phyloP scores from a whole-genome alignment of 345 rosid genomes.

The Combretum micranthum region DNA sequence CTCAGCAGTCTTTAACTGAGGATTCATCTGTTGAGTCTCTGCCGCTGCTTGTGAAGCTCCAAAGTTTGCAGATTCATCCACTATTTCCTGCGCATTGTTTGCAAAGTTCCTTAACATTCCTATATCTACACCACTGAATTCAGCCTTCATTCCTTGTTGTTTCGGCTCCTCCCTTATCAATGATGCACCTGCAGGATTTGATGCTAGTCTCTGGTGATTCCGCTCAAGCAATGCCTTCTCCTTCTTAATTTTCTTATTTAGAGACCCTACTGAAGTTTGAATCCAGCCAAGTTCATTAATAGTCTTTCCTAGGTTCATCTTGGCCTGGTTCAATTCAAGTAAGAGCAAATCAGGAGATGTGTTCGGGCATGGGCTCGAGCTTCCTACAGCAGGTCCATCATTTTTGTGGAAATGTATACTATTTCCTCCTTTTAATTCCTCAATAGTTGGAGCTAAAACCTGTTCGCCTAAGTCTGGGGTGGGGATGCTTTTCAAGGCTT shows the following conservation, averaged over 20 bases:
- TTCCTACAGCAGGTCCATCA: slow-evolving; percentile 23
- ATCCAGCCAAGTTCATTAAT: slow-evolving; percentile 73
- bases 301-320: slow-evolving; percentile 77
- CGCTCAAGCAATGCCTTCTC: slow-evolving; percentile 65
- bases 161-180: slow-evolving; percentile 34
- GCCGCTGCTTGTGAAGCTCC: slow-evolving; percentile 22
- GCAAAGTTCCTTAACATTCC: not conserved
- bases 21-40: slow-evolving; percentile 31
- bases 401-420: slow-evolving; percentile 13
- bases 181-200: slow-evolving; percentile 47
- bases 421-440: slow-evolving; percentile 56
- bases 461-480: slow-evolving; percentile 31
- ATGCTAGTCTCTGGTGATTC: slow-evolving; percentile 53
- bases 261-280: slow-evolving; percentile 68
- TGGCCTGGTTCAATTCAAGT: slow-evolving; percentile 83
- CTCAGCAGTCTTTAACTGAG: slow-evolving; percentile 52
- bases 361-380: slow-evolving; percentile 34
- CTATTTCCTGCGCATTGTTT: not conserved
- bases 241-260: slow-evolving; percentile 72
- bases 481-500: slow-evolving; percentile 60
- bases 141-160: not conserved
- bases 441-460: slow-evolving; percentile 32
- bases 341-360: slow-evolving; percentile 71
- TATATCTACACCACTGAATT: not conserved
- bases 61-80: slow-evolving; percentile 25